A percentile compares a stretch with the other conserved stretches of the same genome.
Conservation (phyloP, 169 alveolate species). For the Plasmodium yoelii region DNA sequence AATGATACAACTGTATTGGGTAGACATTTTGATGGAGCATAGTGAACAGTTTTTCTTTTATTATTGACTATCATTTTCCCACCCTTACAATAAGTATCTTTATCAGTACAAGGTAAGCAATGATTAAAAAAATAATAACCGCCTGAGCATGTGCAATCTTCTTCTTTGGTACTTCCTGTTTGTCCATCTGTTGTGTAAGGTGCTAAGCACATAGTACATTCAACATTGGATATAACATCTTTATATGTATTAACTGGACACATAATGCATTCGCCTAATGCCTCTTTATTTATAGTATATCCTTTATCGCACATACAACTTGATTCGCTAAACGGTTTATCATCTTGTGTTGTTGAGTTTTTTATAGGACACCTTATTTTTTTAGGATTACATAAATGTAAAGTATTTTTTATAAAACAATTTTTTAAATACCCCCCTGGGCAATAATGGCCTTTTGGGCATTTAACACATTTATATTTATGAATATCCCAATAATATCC, state of each 20-base stretch:
- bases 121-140: conserved; percentile 80
- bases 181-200: conserved; percentile 79
- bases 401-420: conserved; percentile 33
- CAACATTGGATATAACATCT: conserved; percentile 80
- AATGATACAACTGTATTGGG: conserved; percentile 84
- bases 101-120: conserved; percentile 84
- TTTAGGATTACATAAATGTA: conserved; percentile 61
- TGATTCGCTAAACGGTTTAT: conserved; percentile 44
- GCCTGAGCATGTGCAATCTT: conserved; percentile 81
- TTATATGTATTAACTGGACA: conserved; percentile 82
- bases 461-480: conserved; percentile 67
- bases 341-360: conserved; percentile 76
- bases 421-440: conserved; percentile 79
- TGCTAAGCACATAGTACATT: conserved; percentile 79
- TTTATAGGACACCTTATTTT: conserved; percentile 76
- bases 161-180: conserved; percentile 76
- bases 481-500: conserved; percentile 60
- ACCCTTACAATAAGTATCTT: conserved; percentile 86
- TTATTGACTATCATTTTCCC: conserved; percentile 81
- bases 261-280: conserved; percentile 59
- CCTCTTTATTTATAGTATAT: conserved; percentile 51
- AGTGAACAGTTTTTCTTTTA: conserved; percentile 67
- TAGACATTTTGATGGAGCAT: conserved; percentile 87
- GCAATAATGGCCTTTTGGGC: conserved; percentile 82
- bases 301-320: conserved; percentile 81